A percentile compares a stretch with the other conserved stretches of the same genome.
phyloP scores from a whole-genome alignment of 371 early-diverging fungal species.

The Lichtheimia hyalospora region DNA sequence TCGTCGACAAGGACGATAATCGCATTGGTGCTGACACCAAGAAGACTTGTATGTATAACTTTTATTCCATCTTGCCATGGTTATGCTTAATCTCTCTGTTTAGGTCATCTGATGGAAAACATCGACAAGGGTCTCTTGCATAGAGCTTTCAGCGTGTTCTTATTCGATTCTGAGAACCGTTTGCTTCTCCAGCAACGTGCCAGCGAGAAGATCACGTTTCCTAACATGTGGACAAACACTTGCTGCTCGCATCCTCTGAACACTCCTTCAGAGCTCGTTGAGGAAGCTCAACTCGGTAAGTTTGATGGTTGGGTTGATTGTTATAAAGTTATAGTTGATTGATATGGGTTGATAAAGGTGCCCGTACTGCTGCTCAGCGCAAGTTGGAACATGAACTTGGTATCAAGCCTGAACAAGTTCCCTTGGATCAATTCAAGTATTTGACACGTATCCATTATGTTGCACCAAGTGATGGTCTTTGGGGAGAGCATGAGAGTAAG shows the following conservation, averaged over 20 bases:
- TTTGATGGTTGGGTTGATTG: background rate
- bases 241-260: conserved; percentile 97
- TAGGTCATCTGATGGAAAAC: conserved; percentile 89
- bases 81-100: background rate
- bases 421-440: conserved; percentile 81
- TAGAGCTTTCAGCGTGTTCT: conserved; percentile 96
- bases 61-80: background rate
- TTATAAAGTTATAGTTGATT: background rate
- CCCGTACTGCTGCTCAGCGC: conserved; percentile 66
- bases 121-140: conserved; percentile 87
- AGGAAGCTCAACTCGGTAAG: conserved; percentile 72
- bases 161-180: conserved; percentile 80
- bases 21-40: conserved; percentile 86
- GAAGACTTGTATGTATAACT: conserved; percentile 77
- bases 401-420: conserved; percentile 77
- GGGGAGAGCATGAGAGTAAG: conserved; percentile 96
- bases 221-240: conserved; percentile 95
- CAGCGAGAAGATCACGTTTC: conserved; percentile 96
- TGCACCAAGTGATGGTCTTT: conserved; percentile 91
- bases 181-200: conserved; percentile 95
- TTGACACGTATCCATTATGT: conserved; percentile 94
- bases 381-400: conserved; percentile 97
- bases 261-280: conserved; percentile 78
- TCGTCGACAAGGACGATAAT: conserved; percentile 85
- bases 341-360: conserved; percentile 25